These are phyloP conservation scores for Cornus suecica DNA, from an alignment of 148 eudicot species.

Conservation along the genomic window DNA sequence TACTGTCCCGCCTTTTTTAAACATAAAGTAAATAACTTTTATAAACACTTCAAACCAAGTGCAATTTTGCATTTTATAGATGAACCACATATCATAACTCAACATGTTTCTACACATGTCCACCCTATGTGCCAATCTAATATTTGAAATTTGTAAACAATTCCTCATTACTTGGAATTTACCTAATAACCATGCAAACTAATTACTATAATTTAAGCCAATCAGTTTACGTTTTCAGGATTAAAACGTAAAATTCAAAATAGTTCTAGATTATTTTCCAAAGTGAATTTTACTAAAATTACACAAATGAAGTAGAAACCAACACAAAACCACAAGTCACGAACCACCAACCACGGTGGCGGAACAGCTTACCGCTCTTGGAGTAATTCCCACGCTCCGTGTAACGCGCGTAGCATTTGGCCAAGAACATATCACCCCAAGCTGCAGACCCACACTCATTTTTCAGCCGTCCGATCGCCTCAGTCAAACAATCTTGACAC, in stretches of 20 bases:
- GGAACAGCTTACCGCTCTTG: constrained; percentile 11
- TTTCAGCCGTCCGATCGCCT: constrained; percentile 47
- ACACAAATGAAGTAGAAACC: background rate
- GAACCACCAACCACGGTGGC: constrained; percentile 8
- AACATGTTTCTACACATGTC: background rate
- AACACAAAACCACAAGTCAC: background rate
- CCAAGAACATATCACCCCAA: constrained; percentile 54
- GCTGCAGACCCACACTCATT: constrained; percentile 31
- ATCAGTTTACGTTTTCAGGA: background rate
- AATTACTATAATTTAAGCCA: background rate
- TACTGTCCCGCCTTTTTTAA: too few relatives aligned
- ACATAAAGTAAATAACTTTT: too few relatives aligned
- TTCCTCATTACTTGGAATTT: background rate
- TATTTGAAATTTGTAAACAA: background rate
- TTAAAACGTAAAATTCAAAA: background rate
- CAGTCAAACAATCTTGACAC: constrained; percentile 55
- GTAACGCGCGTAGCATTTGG: constrained; percentile 49
- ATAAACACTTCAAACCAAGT: too few relatives aligned
- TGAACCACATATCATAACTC: too few relatives aligned
- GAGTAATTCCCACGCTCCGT: constrained; percentile 25
- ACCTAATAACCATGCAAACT: constrained; percentile 13
- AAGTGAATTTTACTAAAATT: background rate
- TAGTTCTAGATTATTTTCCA: background rate
- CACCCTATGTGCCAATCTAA: background rate
- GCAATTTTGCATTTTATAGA: too few relatives aligned